A percentile compares a stretch with the other conserved stretches of the same genome.
phyloP scores from a whole-genome alignment of 257 asterid genomes.

The Nicotiana obtusifolia region DNA sequence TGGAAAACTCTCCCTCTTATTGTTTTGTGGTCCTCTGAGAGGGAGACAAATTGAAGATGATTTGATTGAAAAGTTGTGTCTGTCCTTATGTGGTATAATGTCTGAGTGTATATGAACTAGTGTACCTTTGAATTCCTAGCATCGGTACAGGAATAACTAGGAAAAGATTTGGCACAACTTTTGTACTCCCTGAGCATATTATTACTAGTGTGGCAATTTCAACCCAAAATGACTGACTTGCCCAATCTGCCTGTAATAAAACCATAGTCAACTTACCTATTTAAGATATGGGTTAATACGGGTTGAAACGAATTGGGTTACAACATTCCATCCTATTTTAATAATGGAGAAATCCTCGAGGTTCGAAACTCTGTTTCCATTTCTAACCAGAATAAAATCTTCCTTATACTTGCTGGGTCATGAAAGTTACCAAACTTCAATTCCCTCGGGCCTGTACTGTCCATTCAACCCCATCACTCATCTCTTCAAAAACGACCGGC shows the following conservation, averaged over 20 bases:
- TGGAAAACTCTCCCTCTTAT: too few relatives aligned
- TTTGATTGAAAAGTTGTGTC: neutral
- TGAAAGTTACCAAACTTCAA: conserved; percentile 64
- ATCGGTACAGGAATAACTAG: neutral
- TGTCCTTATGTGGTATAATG: neutral
- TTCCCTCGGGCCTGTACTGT: conserved; percentile 50
- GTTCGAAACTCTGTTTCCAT: neutral
- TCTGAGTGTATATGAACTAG: neutral
- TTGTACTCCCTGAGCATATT: neutral
- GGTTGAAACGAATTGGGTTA: neutral
- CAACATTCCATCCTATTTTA: neutral
- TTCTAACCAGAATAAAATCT: conserved; percentile 11
- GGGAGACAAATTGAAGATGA: neutral
- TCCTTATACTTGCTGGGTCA: conserved; percentile 41
- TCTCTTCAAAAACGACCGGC: conserved; percentile 24
- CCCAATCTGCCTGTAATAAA: neutral
- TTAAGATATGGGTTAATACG: neutral
- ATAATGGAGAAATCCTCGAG: too few relatives aligned
- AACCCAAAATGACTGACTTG: neutral
- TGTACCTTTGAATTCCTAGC: neutral
- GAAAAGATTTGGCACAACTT: neutral
- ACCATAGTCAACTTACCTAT: neutral
- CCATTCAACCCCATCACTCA: conserved; percentile 41
- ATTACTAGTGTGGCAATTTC: neutral
- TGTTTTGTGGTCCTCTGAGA: neutral